Base-by-base conservation (phyloP, 768 basidiomycete genomes). In the Leccinum variicolor region DNA sequence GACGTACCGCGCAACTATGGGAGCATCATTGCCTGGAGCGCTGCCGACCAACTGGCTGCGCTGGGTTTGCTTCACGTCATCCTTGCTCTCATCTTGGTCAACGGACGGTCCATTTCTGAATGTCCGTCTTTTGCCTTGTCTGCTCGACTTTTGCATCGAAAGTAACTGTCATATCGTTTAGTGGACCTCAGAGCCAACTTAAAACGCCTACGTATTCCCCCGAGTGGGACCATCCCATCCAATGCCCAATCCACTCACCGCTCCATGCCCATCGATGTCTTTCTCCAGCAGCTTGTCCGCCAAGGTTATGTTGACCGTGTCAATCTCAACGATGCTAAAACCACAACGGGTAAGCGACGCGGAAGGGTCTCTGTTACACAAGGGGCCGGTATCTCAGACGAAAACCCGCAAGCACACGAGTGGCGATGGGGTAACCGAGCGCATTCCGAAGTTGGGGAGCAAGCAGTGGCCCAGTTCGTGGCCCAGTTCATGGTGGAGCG, bases 361-460 rank as follows among this genome's bases (percentile, higher is more conserved):
- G 81, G 79, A 48, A 81, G 89, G 3, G 68, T 77, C 33, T 72
- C 75, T n/a, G 76, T 77, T 19, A 67, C 74, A 5, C 73, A 75
- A 73, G 79, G 54, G 57, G 53, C 28, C 10, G 43, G 15, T 0
- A 62, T 59, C 3, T 5, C 54, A 1, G 63, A 64, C 7, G 62
- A 64, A 1, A 63, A 52, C 8, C 50, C 50, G 0, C 68, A 70
- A 25, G 57, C 75, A 15, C 82, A 77, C 59, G 90, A 93, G 66
- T 93, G 91, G 92, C 81, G 84, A 17, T 98, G 94, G 94, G 94
- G 94, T 3, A 75, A 80, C 26, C 80, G 91, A 28, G 86, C 93
- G 2, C 81, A 87, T 39, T 83, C 83, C 31, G 95, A 98, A 72
- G 83, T 97, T 4, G 88, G 91, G 2, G 95, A 98, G 72, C 73